Evolutionary conservation across 2,329 filamentous ascomycete species (phyloP), one percentile per base, ranked within the genome.

Genomic region (Chrysosporium keratinophilum): DNA sequence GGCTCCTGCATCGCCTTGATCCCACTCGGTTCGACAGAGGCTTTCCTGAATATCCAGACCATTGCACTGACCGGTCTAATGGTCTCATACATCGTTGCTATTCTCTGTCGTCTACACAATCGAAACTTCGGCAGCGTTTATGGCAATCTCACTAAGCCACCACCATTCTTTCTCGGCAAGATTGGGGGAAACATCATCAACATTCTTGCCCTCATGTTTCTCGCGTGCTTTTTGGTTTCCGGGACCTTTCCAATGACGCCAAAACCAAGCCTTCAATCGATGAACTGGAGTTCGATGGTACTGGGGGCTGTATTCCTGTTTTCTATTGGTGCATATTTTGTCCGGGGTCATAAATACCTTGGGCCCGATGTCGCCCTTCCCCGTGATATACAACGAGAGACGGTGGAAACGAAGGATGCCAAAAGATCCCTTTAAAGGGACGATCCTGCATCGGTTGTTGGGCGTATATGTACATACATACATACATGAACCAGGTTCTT

Each of bases 271-370:
- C 55, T 59, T 5, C 56, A 63, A 52, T 67, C 67, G 9, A 76
- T 77, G 72, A 77, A 77, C 56, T 77, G 74, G 73, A 71, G 70
- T 41, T 66, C 71, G 40, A 61, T 65, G 1, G 74, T 76, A 60
- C 76, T 74, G 53, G 67, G 69, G 12, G 66, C 66, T 4, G 65
- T 74, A 17, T 62, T 76, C 12, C 58, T 69, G 4, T 70, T 75
- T 35, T 39, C 48, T 11, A 23, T 55, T 19, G 19, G 51, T 44
- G 35, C 44, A 9, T 54, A 35, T 23, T 14, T 35, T 20, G 15
- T 54, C 11, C 51, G 51, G 7, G 51, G 51, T 3, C n/a, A 54
- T n/a, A 35, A 54, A 31, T 54, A 54, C 40, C 23, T 48, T 1
- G 51, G 51, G 4, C 51, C 51, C 11, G 34, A 46, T 28, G 12